phyloP scores from a whole-genome alignment of 2,329 filamentous ascomycete species.

The Ceratocystis cubensis region DNA sequence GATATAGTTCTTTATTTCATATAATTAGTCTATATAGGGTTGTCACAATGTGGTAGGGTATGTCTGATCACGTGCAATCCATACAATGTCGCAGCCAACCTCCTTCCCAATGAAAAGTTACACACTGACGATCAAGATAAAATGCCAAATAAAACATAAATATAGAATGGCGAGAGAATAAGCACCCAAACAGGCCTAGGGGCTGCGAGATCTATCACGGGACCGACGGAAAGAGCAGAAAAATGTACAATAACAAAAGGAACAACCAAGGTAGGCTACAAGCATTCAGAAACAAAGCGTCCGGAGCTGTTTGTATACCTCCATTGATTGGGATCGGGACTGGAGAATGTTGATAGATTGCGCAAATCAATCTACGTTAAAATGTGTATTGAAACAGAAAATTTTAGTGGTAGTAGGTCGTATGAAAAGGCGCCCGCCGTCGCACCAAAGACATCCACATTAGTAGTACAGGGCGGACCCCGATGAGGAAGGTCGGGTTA shows the following conservation, averaged over 20 bases:
- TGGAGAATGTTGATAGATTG: not conserved
- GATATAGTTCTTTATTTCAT: not conserved
- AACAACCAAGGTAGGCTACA: not conserved
- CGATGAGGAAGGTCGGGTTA: constrained; percentile 17
- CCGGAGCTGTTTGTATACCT: too few relatives aligned
- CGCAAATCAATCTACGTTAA: constrained; percentile 1
- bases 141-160: constrained; percentile 6
- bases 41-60: not conserved
- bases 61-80: not conserved
- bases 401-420: constrained; percentile 18
- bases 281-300: not conserved
- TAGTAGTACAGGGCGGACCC: constrained; percentile 19
- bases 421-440: constrained; percentile 17
- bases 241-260: constrained; percentile 1
- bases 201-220: constrained; percentile 12
- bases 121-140: not conserved
- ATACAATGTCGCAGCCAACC: not conserved
- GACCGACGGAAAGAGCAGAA: constrained; percentile 8
- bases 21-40: not conserved
- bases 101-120: not conserved
- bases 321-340: not conserved
- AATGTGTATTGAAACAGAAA: constrained; percentile 19
- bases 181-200: constrained; percentile 17
- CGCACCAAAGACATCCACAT: constrained; percentile 17
- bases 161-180: constrained; percentile 8